Percentiles rank a stretch among this genome's conserved stretches.
Evolutionary conservation across 345 rosid genomes (phyloP).

Genomic region (Eutrema yunnanense): DNA sequence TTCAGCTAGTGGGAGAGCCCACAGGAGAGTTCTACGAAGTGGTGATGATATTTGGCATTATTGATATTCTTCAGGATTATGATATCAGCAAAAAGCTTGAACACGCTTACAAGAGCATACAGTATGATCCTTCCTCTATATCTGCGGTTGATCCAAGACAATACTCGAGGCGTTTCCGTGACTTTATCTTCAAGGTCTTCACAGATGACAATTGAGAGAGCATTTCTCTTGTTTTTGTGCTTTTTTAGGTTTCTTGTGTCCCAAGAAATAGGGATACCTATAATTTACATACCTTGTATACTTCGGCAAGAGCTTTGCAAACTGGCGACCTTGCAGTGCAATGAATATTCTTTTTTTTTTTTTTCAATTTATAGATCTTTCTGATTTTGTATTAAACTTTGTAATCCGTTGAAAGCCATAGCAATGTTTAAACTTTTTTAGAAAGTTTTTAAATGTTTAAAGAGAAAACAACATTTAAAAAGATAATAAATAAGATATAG

Average conservation of each 20-base stretch:
- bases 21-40: constrained; percentile 79
- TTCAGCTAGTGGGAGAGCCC: constrained; percentile 66
- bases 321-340: not conserved
- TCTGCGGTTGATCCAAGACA: constrained; percentile 88
- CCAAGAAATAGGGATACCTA: constrained; percentile 5
- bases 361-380: not conserved
- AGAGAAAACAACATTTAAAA: too few species aligned
- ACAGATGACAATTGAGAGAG: constrained; percentile 42
- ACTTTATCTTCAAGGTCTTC: constrained; percentile 65
- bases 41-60: constrained; percentile 74
- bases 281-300: not conserved
- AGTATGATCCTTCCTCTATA: constrained; percentile 75
- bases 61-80: constrained; percentile 89
- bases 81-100: constrained; percentile 92
- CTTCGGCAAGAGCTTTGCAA: too few species aligned
- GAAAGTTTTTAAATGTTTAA: too few species aligned
- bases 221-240: not conserved
- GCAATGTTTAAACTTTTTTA: not conserved
- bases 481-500: too few species aligned
- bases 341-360: too few species aligned
- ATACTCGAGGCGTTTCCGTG: constrained; percentile 76
- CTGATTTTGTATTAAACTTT: not conserved
- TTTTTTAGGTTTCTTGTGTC: constrained; percentile 1
- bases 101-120: constrained; percentile 82
- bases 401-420: constrained; percentile 3